Conservation (phyloP, 805 yeast genomes). For the Lachancea lanzarotensis region DNA sequence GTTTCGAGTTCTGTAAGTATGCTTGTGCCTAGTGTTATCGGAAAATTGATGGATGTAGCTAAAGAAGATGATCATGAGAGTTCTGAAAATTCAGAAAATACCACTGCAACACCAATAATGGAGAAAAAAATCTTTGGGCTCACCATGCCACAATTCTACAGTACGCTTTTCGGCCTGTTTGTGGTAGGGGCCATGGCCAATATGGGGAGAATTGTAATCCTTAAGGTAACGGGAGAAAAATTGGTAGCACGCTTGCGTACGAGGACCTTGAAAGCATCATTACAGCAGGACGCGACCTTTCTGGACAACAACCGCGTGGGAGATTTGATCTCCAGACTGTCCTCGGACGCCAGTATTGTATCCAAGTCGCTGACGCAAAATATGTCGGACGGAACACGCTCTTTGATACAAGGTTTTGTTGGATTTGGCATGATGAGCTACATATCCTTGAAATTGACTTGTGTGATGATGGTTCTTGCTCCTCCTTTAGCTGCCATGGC, state of each 20-base stretch:
- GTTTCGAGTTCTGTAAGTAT: slow-evolving; percentile 74
- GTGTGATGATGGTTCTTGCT: slow-evolving; percentile 69
- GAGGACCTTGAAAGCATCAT: slow-evolving; percentile 64
- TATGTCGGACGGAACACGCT: slow-evolving; percentile 85
- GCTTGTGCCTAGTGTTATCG: slow-evolving; percentile 77
- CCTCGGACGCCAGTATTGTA: slow-evolving; percentile 84
- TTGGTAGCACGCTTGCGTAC: slow-evolving; percentile 80
- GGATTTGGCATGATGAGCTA: slow-evolving; percentile 90
- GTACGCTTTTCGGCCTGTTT: slow-evolving; percentile 55
- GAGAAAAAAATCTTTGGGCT: slow-evolving; percentile 48
- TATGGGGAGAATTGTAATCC: slow-evolving; percentile 67
- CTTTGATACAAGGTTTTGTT: slow-evolving; percentile 73
- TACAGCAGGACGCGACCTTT: slow-evolving; percentile 83
- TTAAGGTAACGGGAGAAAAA: slow-evolving; percentile 79
- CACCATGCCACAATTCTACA: slow-evolving; percentile 56
- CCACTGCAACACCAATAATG: slow-evolving; percentile 9
- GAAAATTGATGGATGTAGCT: slow-evolving; percentile 75
- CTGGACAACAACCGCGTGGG: slow-evolving; percentile 88
- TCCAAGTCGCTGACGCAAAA: slow-evolving; percentile 82
- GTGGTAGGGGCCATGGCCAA: slow-evolving; percentile 71
- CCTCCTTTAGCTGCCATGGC: slow-evolving; percentile 83
- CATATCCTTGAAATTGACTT: slow-evolving; percentile 76
- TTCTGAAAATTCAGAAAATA: slow-evolving; percentile 12
- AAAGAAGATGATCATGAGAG: slow-evolving; percentile 21
- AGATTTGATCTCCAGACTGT: slow-evolving; percentile 80